Percentiles rank a stretch among this genome's conserved stretches.
Conservation (phyloP, 208 protist genomes). For the Zelonia costaricensis region DNA sequence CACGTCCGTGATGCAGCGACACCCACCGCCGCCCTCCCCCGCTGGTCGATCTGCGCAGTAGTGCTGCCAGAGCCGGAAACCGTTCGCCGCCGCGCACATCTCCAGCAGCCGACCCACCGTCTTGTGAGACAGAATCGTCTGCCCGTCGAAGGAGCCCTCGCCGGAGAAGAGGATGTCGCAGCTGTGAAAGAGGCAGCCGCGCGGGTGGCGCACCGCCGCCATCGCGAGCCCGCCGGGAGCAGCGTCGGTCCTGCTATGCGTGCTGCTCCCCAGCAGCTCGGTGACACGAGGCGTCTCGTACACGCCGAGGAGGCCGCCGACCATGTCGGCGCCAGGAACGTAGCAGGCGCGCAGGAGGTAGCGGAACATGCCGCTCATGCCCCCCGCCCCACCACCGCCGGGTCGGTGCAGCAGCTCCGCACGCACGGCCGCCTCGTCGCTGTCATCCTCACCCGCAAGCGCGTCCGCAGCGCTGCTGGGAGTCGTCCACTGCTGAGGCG, state of each 20-base stretch:
- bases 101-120: constrained; percentile 70
- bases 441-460: neutral
- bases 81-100: constrained; percentile 70
- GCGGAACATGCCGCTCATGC: constrained; percentile 81
- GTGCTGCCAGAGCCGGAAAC: constrained; percentile 23
- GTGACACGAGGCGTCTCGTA: constrained; percentile 13
- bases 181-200: constrained; percentile 24
- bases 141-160: constrained; percentile 78
- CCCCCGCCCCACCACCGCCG: constrained; percentile 71
- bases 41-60: constrained; percentile 2
- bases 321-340: constrained; percentile 59
- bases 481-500: too few relatives aligned
- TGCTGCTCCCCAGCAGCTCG: constrained; percentile 1
- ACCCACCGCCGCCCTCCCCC: neutral
- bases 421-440: constrained; percentile 4
- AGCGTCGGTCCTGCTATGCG: neutral
- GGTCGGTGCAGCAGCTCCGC: constrained; percentile 35
- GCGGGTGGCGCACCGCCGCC: constrained; percentile 1
- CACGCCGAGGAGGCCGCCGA: constrained; percentile 47
- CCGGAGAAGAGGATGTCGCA: constrained; percentile 63
- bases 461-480: neutral
- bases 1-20: constrained; percentile 22
- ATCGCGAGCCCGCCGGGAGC: neutral
- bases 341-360: constrained; percentile 51
- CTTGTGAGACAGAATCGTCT: constrained; percentile 70